A percentile compares a stretch with the other conserved stretches of the same genome.
Evolutionary conservation across 495 filamentous ascomycete genomes (phyloP).

Genomic region (Terfezia boudieri): DNA sequence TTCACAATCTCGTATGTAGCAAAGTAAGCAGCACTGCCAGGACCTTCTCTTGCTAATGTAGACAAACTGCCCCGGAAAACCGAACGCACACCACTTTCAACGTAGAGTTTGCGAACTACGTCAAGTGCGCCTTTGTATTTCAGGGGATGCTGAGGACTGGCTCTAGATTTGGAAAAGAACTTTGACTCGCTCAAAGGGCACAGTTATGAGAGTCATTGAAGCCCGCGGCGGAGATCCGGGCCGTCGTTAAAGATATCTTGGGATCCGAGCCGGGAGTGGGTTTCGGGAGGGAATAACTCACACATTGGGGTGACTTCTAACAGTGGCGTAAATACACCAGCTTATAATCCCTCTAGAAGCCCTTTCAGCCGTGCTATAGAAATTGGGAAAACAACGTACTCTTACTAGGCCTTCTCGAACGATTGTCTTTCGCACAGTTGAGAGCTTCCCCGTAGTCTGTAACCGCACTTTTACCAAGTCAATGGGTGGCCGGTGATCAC

Average conservation of each 20-base stretch:
- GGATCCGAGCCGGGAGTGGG: slow-evolving; percentile 29
- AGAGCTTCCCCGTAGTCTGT: slow-evolving; percentile 89
- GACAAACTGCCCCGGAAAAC: slow-evolving; percentile 81
- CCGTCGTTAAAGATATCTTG: slow-evolving; percentile 40
- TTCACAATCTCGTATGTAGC: slow-evolving; percentile 94
- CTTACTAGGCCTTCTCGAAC: slow-evolving; percentile 65
- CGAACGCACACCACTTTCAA: slow-evolving; percentile 67
- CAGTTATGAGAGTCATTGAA: slow-evolving; percentile 97
- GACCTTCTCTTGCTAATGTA: slow-evolving; percentile 82
- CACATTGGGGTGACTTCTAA: slow-evolving; percentile 98
- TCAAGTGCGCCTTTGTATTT: slow-evolving; percentile 76
- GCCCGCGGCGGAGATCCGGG: slow-evolving; percentile 73
- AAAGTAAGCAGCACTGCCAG: slow-evolving; percentile 86
- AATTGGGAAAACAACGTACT: slow-evolving; percentile 18
- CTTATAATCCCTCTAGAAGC: slow-evolving; percentile 56
- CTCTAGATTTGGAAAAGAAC: slow-evolving; percentile 95
- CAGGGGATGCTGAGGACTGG: slow-evolving; percentile 70
- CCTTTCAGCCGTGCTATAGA: not conserved
- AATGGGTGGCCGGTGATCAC: slow-evolving; percentile 80
- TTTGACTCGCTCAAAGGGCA: slow-evolving; percentile 96
- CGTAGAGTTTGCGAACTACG: slow-evolving; percentile 88
- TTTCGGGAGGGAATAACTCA: slow-evolving; percentile 30
- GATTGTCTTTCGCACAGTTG: slow-evolving; percentile 77
- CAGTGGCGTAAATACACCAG: slow-evolving; percentile 86
- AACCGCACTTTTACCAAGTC: slow-evolving; percentile 93